Evolutionary conservation across 2,329 filamentous ascomycete genomes (phyloP), one percentile per base, ranked within the genome.

Genomic region (Ramichloridium luteum): DNA sequence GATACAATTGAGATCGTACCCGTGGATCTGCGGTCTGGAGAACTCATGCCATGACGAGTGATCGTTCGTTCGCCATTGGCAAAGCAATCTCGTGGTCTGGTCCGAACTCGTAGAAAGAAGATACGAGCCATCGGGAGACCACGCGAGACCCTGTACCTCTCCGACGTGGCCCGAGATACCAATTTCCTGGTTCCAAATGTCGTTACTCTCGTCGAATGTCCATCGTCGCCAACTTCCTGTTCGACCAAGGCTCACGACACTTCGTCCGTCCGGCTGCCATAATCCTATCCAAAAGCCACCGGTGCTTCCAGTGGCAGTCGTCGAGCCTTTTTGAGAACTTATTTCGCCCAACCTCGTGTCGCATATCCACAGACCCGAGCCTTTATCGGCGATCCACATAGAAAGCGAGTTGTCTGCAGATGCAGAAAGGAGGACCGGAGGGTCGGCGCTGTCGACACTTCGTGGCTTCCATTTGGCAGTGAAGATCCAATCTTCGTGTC

Each of bases 401-500:
- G 85, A 77, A 6, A 98, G 65, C 0, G 90, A 94, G 53, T 93
- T 96, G 53, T 98, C 90, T 3, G 90, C 90, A 3, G 90, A 96
- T 1, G 88, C 78, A 2, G 88, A 86, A 3, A 98, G 70, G 9
- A 80, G 64, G 37, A 67, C 72, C 11, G 49, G 45, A 9, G 31
- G 22, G 12, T 40, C 36, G 2, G 53, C 59, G 29, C 55, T 58
- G 36, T 63, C 59, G 10, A 58, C 59, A 10, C 58, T 49, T 26
- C 62, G 54, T 5, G 65, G 64, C 37, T 71, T 69, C 86, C 86
- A 94, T 33, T 68, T 66, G 2, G 82, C 77, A 34, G 81, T 92
- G 57, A 93, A 96, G 35, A 98, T 88, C 90, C 90, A 98, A 50
- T 98, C 90, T 53, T 98, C 90, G 51, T 98, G 90, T 6, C 90